Base-by-base conservation (phyloP, 495 filamentous ascomycete genomes). In the Clavariopsis aquatica region DNA sequence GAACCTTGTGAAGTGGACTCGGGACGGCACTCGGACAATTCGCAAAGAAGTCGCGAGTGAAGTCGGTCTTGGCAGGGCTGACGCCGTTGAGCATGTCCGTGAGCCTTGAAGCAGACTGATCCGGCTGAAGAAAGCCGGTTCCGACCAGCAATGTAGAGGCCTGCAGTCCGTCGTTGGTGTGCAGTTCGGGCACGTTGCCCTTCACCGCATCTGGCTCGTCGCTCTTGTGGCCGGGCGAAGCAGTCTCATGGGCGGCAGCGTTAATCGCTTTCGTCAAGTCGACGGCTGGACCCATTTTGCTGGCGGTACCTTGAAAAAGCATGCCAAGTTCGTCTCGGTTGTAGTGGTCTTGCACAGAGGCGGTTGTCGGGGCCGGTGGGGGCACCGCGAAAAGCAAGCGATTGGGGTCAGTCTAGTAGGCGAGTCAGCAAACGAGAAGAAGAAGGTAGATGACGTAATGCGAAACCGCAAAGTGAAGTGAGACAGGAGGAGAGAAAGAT, bases 11-110 rank as follows among this genome's bases (percentile, higher is more conserved):
- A 13, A 72, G 68, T 19, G 70, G 70, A 13, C 49, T 68, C 23
- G 70, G 70, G 19, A 72, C 23, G 27, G 70, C 70, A 56, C 69
- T 71, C 3, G 68, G 62, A 31, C 36, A 43, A 12, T 54, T 52
- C 13, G 52, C 47, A 45, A 51, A 46, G 41, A 65, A 72, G n/a
- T 62, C 51, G 66, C 17, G 28, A 22, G 29, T 26, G 20, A 17
- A 60, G 26, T 41, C 51, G 19, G 10, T 26, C 36, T 52, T 59
- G 20, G 41, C 46, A 22, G 62, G 57, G 36, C 45, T 57, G 23
- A 57, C 23, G 19, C 45, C 52, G 17, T 23, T 29, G 9, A 68
- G 53, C 36, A 68, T 57, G 19, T 62, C 59, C 0, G 58, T 68
- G 23, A 68, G 59, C 19, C 38, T 41, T 1, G 56, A 66, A 15